Evolutionary conservation across 768 basidiomycete species (phyloP), one percentile per base, ranked within the genome.

Genomic region (Pleurotus salmoneostramineus): DNA sequence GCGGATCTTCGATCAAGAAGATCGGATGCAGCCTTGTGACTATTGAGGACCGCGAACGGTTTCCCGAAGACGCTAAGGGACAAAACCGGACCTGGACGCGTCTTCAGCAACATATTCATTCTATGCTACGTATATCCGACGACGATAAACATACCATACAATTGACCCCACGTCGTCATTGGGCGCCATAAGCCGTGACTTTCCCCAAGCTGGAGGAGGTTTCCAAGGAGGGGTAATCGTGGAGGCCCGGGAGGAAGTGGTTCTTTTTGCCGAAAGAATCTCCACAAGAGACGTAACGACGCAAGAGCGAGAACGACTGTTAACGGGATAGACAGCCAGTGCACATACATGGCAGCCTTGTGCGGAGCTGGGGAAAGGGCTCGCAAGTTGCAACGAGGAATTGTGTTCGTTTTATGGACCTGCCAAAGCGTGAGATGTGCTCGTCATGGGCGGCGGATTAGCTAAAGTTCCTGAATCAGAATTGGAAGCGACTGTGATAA

Each of bases 1-100:
- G 44, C 46, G 11, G 61, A 60, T 11, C 71, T 65, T n/a, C n/a
- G 8, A n/a, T 40, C 37, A 8, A 40, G n/a, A n/a, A 40, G 37
- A 10, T 40, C 37, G 8, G 10, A n/a, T 10, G 37, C 37, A 10
- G 37, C 37, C n/a, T 40, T 8, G n/a, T 40, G 37, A n/a, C 10
- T 40, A 10, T n/a, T n/a, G 10, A 40, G 37, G 10, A 40, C 37
- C 8, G 3, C n/a, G 2, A 40, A 10, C 10, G 10, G 10, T 8
- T 8, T 10, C 8, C 37, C 37, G 37, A n/a, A 8, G 10, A 40
- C 10, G 3, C n/a, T 40, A 2, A 40, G n/a, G n/a, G 8, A 40
- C 2, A 40, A 40, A 10, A 40, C n/a, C 3, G 37, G 37, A 3
- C 37, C 37, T 40, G 37, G n/a, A n/a, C 3, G n/a, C 3, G 37